Conservation (phyloP, 352 stramenopile genomes). For the Globisporangium abappressorium region DNA sequence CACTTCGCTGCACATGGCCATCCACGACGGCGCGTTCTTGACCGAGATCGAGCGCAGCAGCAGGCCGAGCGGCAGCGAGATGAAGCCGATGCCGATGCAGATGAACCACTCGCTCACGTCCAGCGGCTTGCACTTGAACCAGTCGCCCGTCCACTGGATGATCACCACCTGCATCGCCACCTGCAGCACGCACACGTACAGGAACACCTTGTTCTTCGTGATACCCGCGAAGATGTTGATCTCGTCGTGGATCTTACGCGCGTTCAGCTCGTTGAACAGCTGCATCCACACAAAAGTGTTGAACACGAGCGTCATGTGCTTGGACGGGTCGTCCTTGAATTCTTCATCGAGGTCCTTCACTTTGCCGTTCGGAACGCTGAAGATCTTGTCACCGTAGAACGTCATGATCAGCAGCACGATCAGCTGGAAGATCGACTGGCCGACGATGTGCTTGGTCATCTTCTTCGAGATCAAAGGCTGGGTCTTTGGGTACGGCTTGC, state of each 20-base stretch:
- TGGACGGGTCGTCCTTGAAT: conserved; percentile 38
- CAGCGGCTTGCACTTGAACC: conserved; percentile 56
- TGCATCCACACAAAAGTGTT: conserved; percentile 97
- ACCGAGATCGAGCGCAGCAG: conserved; percentile 49
- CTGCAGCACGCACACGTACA: conserved; percentile 89
- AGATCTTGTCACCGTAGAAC: conserved; percentile 67
- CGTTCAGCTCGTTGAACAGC: conserved; percentile 87
- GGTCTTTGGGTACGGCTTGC: conserved; percentile 88
- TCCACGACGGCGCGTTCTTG: conserved; percentile 59
- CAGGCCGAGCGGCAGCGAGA: conserved; percentile 52
- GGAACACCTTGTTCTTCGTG: conserved; percentile 90
- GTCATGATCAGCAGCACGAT: conserved; percentile 77
- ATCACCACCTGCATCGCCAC: conserved; percentile 92
- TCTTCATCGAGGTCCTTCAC: conserved; percentile 36
- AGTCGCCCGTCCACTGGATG: conserved; percentile 90
- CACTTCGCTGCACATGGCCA: conserved; percentile 50
- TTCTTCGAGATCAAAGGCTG: conserved; percentile 89
- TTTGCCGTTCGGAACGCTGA: conserved; percentile 42
- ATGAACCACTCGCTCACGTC: conserved; percentile 42
- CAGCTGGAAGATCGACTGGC: conserved; percentile 91
- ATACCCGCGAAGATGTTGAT: conserved; percentile 95
- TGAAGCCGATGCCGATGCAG: conserved; percentile 52
- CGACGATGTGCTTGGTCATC: conserved; percentile 94
- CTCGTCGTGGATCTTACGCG: conserved; percentile 88
- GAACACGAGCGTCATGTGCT: conserved; percentile 96